phyloP scores from a whole-genome alignment of 192 early-diverging fungal genomes.

The Linnemannia zychae region DNA sequence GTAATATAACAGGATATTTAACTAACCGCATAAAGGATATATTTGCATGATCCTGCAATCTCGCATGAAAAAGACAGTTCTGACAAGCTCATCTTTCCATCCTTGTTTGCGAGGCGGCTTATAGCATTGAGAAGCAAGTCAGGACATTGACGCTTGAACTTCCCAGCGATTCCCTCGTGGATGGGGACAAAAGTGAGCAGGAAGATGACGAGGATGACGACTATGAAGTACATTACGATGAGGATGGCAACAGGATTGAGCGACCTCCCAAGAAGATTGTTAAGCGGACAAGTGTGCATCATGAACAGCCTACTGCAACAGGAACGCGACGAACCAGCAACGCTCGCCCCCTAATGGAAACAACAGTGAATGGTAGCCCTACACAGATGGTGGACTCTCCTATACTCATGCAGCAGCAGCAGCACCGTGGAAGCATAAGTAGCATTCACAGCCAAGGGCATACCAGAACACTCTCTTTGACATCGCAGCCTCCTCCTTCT shows the following conservation, averaged over 20 bases:
- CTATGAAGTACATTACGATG: constrained; percentile 53
- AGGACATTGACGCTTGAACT: constrained; percentile 30
- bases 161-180: neutral
- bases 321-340: constrained; percentile 36
- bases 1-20: neutral
- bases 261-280: constrained; percentile 7
- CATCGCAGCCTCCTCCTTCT: constrained; percentile 44
- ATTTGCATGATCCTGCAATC: neutral
- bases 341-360: constrained; percentile 11
- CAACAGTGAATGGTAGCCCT: constrained; percentile 26
- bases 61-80: neutral
- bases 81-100: neutral
- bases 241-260: constrained; percentile 55
- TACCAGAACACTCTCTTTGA: constrained; percentile 17
- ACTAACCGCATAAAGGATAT: neutral
- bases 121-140: constrained; percentile 46
- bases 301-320: neutral
- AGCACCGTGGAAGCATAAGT: constrained; percentile 43
- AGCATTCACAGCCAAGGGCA: constrained; percentile 50
- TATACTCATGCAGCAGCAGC: constrained; percentile 28
- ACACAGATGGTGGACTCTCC: constrained; percentile 44
- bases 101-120: neutral
- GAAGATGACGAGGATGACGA: constrained; percentile 52
- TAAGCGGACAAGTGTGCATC: constrained; percentile 18
- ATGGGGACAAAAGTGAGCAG: constrained; percentile 26